A percentile compares a stretch with the other conserved stretches of the same genome.
Evolutionary conservation across 352 stramenopile genomes (phyloP).

Genomic region (Globisporangium mamillatum): DNA sequence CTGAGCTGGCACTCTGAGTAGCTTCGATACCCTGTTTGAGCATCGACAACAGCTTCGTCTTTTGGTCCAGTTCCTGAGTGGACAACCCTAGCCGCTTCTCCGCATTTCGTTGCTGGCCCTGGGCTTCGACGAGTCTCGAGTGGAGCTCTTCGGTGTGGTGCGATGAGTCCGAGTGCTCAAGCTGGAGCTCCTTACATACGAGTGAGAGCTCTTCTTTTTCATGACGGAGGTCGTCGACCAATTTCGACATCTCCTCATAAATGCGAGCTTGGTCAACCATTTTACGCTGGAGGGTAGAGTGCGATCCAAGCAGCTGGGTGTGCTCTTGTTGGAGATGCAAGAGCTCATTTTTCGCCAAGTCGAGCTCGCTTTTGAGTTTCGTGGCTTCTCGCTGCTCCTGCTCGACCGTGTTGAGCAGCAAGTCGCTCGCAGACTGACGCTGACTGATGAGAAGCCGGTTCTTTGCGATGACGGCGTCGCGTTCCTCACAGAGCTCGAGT

Average conservation of each 20-base stretch:
- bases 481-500: slow-evolving; percentile 11
- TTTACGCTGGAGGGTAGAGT: slow-evolving; percentile 24
- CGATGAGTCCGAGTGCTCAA: slow-evolving; percentile 46
- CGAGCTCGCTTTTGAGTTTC: slow-evolving; percentile 4
- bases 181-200: slow-evolving; percentile 43
- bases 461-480: not conserved
- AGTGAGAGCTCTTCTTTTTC: slow-evolving; percentile 40
- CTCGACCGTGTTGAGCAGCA: not conserved
- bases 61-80: slow-evolving; percentile 9
- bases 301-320: slow-evolving; percentile 12
- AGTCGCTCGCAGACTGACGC: slow-evolving; percentile 2
- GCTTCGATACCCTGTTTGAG: slow-evolving; percentile 9
- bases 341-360: slow-evolving; percentile 13
- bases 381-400: slow-evolving; percentile 10
- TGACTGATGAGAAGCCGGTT: slow-evolving; percentile 7
- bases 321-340: slow-evolving; percentile 17
- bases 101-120: slow-evolving; percentile 29
- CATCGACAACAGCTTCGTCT: slow-evolving; percentile 8
- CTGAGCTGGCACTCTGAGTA: not conserved
- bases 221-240: slow-evolving; percentile 34
- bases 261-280: slow-evolving; percentile 25
- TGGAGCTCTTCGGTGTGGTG: slow-evolving; percentile 60
- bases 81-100: slow-evolving; percentile 17
- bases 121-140: slow-evolving; percentile 40
- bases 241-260: slow-evolving; percentile 19